phyloP scores from a whole-genome alignment of 148 eudicot species.

The Pouteria glomerata region DNA sequence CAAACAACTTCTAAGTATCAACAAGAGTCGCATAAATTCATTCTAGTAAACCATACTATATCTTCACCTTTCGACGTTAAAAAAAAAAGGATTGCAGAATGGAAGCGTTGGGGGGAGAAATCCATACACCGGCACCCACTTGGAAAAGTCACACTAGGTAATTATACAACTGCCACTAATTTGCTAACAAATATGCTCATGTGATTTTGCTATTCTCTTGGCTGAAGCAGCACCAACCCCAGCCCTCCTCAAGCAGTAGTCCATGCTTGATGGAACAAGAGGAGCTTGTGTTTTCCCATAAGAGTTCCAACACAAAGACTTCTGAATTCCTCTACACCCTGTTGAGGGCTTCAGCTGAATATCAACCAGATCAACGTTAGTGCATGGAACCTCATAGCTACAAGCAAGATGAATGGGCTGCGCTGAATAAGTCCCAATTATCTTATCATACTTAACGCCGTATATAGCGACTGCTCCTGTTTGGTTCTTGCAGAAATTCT shows the following conservation, averaged over 20 bases:
- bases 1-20: no score
- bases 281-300: slow-evolving; percentile 62
- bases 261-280: slow-evolving; percentile 54
- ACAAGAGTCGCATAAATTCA: not conserved
- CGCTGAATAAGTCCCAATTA: slow-evolving; percentile 55
- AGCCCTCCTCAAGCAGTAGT: slow-evolving; percentile 49
- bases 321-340: slow-evolving; percentile 17
- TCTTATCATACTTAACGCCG: slow-evolving; percentile 36
- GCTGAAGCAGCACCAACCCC: slow-evolving; percentile 31
- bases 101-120: not conserved
- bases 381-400: slow-evolving; percentile 59
- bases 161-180: no score
- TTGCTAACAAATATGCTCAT: slow-evolving; percentile 29
- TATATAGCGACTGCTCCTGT: slow-evolving; percentile 64
- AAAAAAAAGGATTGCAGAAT: slow-evolving; percentile 3
- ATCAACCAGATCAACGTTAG: slow-evolving; percentile 39
- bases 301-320: slow-evolving; percentile 54
- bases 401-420: slow-evolving; percentile 71
- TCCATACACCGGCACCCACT: not conserved
- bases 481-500: slow-evolving; percentile 55
- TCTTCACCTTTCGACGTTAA: slow-evolving; percentile 4
- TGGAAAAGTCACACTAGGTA: not conserved
- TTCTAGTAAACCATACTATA: not conserved
- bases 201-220: slow-evolving; percentile 28
- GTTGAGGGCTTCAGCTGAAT: slow-evolving; percentile 43